A percentile compares a stretch with the other conserved stretches of the same genome.
Evolutionary conservation across 2,329 filamentous ascomycete species (phyloP).

Genomic region (Cladosporium velox): DNA sequence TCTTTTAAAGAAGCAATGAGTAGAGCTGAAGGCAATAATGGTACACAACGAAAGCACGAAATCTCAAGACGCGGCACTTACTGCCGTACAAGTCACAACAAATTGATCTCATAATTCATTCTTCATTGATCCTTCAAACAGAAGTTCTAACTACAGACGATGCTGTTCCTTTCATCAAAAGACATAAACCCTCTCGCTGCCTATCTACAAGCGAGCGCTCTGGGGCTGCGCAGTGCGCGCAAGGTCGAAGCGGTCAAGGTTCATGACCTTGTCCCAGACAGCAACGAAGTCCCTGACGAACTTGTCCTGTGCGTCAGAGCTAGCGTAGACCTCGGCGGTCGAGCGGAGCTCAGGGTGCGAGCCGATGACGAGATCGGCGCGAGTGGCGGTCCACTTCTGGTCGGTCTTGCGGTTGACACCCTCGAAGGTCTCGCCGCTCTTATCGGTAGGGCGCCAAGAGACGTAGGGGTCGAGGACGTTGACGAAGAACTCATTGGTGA

Average conservation of each 20-base stretch:
- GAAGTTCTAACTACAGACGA: constrained; percentile 5
- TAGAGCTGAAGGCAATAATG: background rate
- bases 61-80: background rate
- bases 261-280: constrained; percentile 75
- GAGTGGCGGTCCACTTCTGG: constrained; percentile 68
- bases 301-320: constrained; percentile 60
- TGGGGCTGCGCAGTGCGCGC: constrained; percentile 21
- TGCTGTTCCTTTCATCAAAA: background rate
- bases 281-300: constrained; percentile 71
- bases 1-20: too few relatives aligned
- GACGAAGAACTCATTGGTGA: constrained; percentile 81
- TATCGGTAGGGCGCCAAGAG: constrained; percentile 60
- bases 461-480: constrained; percentile 71
- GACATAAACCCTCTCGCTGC: background rate
- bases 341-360: constrained; percentile 74
- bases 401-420: constrained; percentile 67
- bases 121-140: constrained; percentile 12
- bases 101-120: constrained; percentile 2
- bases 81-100: background rate
- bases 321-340: constrained; percentile 68
- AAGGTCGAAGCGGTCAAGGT: constrained; percentile 69
- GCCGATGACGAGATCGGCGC: constrained; percentile 70
- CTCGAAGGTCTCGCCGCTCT: constrained; percentile 60
- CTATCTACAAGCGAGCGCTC: constrained; percentile 23
- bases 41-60: background rate